Base-by-base conservation (phyloP, 2,329 filamentous ascomycete genomes). In the Stemphylium beticola region DNA sequence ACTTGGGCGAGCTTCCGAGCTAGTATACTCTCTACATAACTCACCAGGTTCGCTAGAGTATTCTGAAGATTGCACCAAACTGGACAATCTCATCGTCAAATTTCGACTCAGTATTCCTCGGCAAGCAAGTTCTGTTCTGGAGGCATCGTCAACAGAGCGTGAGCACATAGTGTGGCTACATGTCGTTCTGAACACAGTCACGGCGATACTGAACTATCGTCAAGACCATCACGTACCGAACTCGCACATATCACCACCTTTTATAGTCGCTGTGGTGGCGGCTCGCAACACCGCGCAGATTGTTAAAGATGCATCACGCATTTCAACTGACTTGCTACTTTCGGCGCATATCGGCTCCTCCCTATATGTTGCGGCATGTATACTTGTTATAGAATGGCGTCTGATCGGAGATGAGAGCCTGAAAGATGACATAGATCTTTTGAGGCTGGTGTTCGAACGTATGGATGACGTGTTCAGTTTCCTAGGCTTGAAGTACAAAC, bases 321-420 rank as follows among this genome's bases (percentile, higher is more conserved):
- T 67, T 4, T 72, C 69, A 1, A 55, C 60, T 15, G 65, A 69
- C 22, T 49, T 68, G 5, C 57, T 73, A 0, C 50, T 73, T 8
- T 69, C 62, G 9, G 53, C 65, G 2, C 65, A 72, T 32, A 55
- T 73, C 14, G 60, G 40, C 1, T 58, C 63, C 1, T 58, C 61
- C 0, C 38, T 73, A 1, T 73, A 71, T 41, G 31, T 69, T 11
- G 62, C 69, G 14, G 60, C 59, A 17, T 63, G 54, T 38, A 55
- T 72, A 1, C 61, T 74, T 2, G 42, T 68, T 5, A 67, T 74
- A 4, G 60, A 72, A n/a, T 71, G 66, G 62, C 59, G 62, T 7
- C 12, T 60, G 4, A 64, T 61, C 3, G 61, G 60, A 4, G 65
- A 69, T 12, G 37, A 59, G 3, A 64, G 44, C n/a, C 34, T 68